Evolutionary conservation across 495 filamentous ascomycete species (phyloP).

Genomic region (Neurospora sublineolata): DNA sequence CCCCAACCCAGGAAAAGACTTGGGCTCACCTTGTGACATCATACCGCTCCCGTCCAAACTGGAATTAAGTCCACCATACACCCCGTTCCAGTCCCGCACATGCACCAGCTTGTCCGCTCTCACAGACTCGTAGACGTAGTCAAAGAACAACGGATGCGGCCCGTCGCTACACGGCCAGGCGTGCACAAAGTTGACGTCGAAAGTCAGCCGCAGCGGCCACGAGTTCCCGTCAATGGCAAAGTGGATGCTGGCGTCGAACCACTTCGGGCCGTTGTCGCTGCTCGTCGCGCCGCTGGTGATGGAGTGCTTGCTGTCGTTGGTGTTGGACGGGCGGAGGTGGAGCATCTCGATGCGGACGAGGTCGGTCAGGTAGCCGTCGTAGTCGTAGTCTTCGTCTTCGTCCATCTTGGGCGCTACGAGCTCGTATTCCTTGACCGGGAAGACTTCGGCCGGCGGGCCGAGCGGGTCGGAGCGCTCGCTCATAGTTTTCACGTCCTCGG

Average conservation of each 20-base stretch:
- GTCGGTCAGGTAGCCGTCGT: conserved; percentile 33
- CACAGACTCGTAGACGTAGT: conserved; percentile 46
- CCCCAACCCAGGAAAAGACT: background rate
- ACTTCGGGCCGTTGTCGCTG: conserved; percentile 22
- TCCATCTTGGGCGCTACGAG: conserved; percentile 40
- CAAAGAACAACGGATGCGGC: conserved; percentile 58
- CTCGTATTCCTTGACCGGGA: conserved; percentile 51
- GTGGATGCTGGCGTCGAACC: conserved; percentile 51
- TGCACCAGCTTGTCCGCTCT: conserved; percentile 48
- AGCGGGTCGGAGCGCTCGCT: conserved; percentile 51
- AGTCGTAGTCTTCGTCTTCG: conserved; percentile 26
- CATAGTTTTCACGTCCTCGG: conserved; percentile 48
- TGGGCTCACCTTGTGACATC: background rate
- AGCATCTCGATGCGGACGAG: conserved; percentile 55
- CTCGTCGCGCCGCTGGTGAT: background rate
- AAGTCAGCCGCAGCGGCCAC: conserved; percentile 50
- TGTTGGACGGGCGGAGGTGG: conserved; percentile 29
- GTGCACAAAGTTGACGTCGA: conserved; percentile 54
- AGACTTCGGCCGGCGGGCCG: conserved; percentile 43
- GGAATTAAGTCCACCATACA: conserved; percentile 6
- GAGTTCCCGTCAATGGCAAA: conserved; percentile 55
- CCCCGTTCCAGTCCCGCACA: conserved; percentile 48
- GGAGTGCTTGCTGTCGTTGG: conserved; percentile 8
- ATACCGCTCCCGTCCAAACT: background rate
- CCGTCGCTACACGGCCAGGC: conserved; percentile 58